A percentile compares a stretch with the other conserved stretches of the same genome.
These are phyloP conservation scores for Nicotiana knightiana DNA, from an alignment of 257 asterid species.

Conservation along the genomic window DNA sequence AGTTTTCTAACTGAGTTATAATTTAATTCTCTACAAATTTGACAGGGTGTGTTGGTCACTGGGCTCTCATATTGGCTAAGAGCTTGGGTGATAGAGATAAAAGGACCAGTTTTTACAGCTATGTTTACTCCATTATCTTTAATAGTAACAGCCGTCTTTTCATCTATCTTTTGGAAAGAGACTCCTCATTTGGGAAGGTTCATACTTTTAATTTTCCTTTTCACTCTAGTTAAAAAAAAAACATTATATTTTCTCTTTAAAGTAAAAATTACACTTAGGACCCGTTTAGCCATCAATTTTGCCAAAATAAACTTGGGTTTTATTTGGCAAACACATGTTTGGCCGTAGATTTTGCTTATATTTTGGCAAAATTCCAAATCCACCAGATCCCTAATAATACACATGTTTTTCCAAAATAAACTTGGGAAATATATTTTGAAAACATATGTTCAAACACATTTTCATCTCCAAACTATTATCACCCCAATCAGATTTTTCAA, in stretches of 20 bases:
- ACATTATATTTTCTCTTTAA: background rate
- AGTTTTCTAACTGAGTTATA: background rate
- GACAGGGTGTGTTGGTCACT: slow-evolving; percentile 50
- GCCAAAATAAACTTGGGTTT: too few relatives aligned
- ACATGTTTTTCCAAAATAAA: too few relatives aligned
- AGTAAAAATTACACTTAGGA: background rate
- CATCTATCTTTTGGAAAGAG: slow-evolving; percentile 44
- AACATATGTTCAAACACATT: too few relatives aligned
- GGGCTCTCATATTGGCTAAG: slow-evolving; percentile 38
- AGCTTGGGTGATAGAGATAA: slow-evolving; percentile 51
- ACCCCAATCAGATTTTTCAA: too few relatives aligned
- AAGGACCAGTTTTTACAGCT: slow-evolving; percentile 51
- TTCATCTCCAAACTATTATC: too few relatives aligned
- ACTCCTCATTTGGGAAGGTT: slow-evolving; percentile 61
- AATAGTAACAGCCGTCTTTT: slow-evolving; percentile 38
- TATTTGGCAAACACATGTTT: too few relatives aligned
- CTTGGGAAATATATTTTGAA: too few relatives aligned
- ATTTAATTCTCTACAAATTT: background rate
- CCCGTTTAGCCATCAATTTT: too few relatives aligned
- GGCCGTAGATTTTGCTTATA: too few relatives aligned
- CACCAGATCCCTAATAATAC: too few relatives aligned
- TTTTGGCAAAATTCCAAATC: too few relatives aligned
- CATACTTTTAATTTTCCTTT: background rate
- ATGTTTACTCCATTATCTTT: slow-evolving; percentile 49
- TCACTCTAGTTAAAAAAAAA: background rate